A percentile compares a stretch with the other conserved stretches of the same genome.
phyloP scores from a whole-genome alignment of 1,139 yeast species.

The Sugiyamaella xylanicola region DNA sequence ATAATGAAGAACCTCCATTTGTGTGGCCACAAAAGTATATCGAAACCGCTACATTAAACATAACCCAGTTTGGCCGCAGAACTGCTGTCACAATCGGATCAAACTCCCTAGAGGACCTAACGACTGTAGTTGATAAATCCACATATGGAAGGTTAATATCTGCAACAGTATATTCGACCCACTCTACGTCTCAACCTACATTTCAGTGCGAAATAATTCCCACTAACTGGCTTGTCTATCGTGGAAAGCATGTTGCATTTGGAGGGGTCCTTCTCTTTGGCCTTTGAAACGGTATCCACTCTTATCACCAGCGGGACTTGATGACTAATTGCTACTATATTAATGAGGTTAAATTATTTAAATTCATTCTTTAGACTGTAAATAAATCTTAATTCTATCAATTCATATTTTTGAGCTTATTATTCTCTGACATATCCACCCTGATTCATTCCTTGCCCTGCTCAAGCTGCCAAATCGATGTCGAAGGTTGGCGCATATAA shows the following conservation, averaged over 20 bases:
- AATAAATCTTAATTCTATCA: not conserved
- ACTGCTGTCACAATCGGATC: constrained; percentile 7
- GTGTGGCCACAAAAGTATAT: constrained; percentile 16
- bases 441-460: not conserved
- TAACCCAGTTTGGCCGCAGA: constrained; percentile 11
- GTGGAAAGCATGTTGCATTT: constrained; percentile 4
- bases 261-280: constrained; percentile 6
- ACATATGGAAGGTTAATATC: constrained; percentile 11
- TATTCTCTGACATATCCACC: not conserved
- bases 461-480: not conserved
- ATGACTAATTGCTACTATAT: too few species aligned
- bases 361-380: not conserved
- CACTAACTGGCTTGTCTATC: constrained; percentile 6
- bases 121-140: not conserved
- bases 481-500: too few species aligned
- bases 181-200: not conserved
- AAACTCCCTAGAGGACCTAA: not conserved
- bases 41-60: not conserved
- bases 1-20: not conserved
- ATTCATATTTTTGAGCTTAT: too few species aligned
- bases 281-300: constrained; percentile 1
- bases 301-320: not conserved
- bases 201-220: constrained; percentile 13
- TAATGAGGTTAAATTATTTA: not conserved
- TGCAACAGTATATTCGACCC: constrained; percentile 15